phyloP scores from a whole-genome alignment of 768 basidiomycete species.

The Termitomyces sp. region DNA sequence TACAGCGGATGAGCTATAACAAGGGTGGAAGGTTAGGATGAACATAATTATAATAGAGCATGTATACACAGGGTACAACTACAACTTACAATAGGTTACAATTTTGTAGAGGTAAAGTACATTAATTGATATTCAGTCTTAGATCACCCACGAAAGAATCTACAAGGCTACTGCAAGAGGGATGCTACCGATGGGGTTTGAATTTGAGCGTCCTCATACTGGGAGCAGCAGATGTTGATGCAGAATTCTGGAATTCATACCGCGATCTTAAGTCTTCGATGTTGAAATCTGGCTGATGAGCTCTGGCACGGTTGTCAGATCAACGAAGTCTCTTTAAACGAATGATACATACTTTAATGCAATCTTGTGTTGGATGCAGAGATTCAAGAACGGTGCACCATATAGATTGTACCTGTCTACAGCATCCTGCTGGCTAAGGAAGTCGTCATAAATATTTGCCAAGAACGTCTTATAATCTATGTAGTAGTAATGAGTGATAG shows the following conservation, averaged over 20 bases:
- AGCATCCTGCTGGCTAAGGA: slow-evolving; percentile 41
- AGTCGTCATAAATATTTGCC: slow-evolving; percentile 30
- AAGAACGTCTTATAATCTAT: slow-evolving; percentile 35
- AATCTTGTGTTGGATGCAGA: slow-evolving; percentile 31
- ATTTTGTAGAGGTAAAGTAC: not conserved
- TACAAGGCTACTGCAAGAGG: too few species aligned
- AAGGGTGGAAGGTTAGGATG: not conserved
- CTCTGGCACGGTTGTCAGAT: not conserved
- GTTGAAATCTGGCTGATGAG: slow-evolving; percentile 16
- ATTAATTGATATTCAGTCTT: not conserved
- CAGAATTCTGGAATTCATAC: slow-evolving; percentile 27
- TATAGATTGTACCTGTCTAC: slow-evolving; percentile 30
- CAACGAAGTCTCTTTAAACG: not conserved
- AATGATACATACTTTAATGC: slow-evolving; percentile 7
- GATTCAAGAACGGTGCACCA: slow-evolving; percentile 33
- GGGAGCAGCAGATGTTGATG: slow-evolving; percentile 3
- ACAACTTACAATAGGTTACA: not conserved
- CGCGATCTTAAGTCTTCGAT: slow-evolving; percentile 23
- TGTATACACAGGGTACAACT: not conserved
- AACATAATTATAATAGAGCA: not conserved
- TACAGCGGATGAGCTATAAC: not conserved
- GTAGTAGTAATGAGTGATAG: not conserved
- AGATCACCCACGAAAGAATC: not conserved
- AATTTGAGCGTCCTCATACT: slow-evolving; percentile 23
- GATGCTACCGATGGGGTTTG: slow-evolving; percentile 23